Conservation (phyloP, 192 early-diverging fungal genomes). For the Rhizoclosmatium globosum region DNA sequence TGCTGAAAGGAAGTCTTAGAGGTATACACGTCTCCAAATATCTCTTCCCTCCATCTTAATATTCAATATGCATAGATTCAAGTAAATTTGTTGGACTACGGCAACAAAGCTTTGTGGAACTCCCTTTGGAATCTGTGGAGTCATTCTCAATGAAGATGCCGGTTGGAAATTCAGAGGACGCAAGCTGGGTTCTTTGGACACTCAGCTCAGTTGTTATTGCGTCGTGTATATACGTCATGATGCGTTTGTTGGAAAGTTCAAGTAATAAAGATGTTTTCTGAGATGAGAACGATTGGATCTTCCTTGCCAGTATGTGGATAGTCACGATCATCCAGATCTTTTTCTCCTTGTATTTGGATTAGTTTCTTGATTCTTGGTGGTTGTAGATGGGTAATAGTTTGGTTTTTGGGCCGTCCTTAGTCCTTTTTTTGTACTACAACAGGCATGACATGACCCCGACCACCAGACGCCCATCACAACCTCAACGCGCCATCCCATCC, state of each 20-base stretch:
- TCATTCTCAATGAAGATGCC: background rate
- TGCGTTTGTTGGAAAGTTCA: background rate
- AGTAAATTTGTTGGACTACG: background rate
- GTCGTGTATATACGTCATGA: slow-evolving; percentile 16
- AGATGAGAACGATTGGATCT: background rate
- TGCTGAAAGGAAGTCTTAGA: too few species aligned
- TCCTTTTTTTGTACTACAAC: background rate
- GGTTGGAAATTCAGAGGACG: background rate
- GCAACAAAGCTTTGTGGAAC: background rate
- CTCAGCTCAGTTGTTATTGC: background rate
- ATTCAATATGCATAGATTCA: too few species aligned
- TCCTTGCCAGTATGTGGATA: background rate
- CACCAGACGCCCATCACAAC: background rate
- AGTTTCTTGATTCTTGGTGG: background rate
- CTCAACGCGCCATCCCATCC: background rate
- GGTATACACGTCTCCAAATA: too few species aligned
- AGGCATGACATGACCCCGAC: background rate
- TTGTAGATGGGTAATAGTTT: background rate
- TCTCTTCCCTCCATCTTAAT: too few species aligned
- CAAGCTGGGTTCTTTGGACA: slow-evolving; percentile 5
- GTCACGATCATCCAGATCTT: background rate
- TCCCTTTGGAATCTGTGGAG: background rate
- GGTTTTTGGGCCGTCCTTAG: background rate
- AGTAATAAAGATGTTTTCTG: background rate
- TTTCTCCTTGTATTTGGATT: background rate